Evolutionary conservation across 768 basidiomycete genomes (phyloP).

Genomic region (Bullera alba): DNA sequence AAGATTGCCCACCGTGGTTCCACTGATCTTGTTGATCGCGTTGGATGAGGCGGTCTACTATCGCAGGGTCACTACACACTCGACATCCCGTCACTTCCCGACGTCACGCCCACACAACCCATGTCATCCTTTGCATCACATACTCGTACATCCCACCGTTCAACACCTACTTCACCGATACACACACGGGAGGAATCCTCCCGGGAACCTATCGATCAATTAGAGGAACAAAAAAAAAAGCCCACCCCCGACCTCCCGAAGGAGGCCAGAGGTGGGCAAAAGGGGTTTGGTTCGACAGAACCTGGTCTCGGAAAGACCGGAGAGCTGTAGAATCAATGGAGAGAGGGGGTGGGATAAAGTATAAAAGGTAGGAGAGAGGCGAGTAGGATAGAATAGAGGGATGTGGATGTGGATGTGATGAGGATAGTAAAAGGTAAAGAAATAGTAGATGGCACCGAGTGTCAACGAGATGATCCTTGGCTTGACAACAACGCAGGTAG

Average conservation of each 20-base stretch:
- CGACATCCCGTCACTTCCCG: too few relatives aligned
- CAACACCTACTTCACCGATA: too few relatives aligned
- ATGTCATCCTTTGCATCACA: too few relatives aligned
- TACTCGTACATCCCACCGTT: too few relatives aligned
- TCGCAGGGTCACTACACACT: too few relatives aligned
- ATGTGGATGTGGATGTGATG: not conserved
- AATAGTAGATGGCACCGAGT: not conserved
- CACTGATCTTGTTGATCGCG: too few relatives aligned
- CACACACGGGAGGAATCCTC: too few relatives aligned
- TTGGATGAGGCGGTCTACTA: too few relatives aligned
- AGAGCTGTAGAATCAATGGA: not conserved
- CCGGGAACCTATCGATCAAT: too few relatives aligned
- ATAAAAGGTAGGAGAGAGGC: not conserved
- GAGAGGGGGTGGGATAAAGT: not conserved
- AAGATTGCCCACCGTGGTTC: too few relatives aligned
- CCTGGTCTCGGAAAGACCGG: not conserved
- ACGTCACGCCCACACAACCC: too few relatives aligned
- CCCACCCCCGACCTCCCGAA: slow-evolving; percentile 2
- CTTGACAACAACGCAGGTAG: not conserved
- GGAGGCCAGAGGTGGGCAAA: slow-evolving; percentile 2
- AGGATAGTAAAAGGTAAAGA: not conserved
- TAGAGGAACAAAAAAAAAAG: not conserved
- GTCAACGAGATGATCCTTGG: not conserved
- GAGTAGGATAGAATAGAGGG: not conserved
- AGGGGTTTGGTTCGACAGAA: not conserved